phyloP scores from a whole-genome alignment of 495 filamentous ascomycete species.

The Xylona heveae region DNA sequence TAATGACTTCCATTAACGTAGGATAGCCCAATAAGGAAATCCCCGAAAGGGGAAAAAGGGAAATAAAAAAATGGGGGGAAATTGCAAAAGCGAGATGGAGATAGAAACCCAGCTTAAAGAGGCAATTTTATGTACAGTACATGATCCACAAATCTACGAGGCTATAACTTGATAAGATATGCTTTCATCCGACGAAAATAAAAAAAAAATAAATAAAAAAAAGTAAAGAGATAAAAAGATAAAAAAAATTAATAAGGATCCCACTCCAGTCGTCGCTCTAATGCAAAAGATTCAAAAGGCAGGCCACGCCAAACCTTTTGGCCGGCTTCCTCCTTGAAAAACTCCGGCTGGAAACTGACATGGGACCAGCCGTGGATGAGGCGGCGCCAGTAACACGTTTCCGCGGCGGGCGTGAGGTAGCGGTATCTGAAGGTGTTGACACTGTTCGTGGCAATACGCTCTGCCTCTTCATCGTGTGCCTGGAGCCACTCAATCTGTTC shows the following conservation, averaged over 20 bases:
- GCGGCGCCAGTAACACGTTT: slow-evolving; percentile 37
- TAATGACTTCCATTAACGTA: too few relatives aligned
- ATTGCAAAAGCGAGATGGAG: too few relatives aligned
- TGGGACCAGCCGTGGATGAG: slow-evolving; percentile 26
- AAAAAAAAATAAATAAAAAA: too few relatives aligned
- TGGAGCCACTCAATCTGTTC: slow-evolving; percentile 28
- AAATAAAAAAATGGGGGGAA: too few relatives aligned
- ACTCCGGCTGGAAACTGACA: slow-evolving; percentile 11
- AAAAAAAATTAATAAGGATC: not conserved
- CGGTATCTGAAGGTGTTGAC: slow-evolving; percentile 32
- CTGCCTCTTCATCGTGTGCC: slow-evolving; percentile 24
- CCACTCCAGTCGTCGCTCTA: slow-evolving; percentile 1
- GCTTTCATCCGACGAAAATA: too few relatives aligned
- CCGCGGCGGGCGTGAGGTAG: slow-evolving; percentile 37
- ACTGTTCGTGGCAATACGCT: slow-evolving; percentile 32
- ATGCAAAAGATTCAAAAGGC: slow-evolving; percentile 2
- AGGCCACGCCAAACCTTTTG: not conserved
- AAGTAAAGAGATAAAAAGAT: not conserved
- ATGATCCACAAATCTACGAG: too few relatives aligned
- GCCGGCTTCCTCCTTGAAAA: not conserved
- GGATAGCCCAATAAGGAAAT: too few relatives aligned
- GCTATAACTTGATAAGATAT: too few relatives aligned
- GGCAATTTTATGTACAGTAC: too few relatives aligned
- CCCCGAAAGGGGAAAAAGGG: too few relatives aligned
- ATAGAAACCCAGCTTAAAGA: too few relatives aligned